These are phyloP conservation scores for Podochytrium sp. DNA, from an alignment of 192 early-diverging fungal species.

Conservation along the genomic window DNA sequence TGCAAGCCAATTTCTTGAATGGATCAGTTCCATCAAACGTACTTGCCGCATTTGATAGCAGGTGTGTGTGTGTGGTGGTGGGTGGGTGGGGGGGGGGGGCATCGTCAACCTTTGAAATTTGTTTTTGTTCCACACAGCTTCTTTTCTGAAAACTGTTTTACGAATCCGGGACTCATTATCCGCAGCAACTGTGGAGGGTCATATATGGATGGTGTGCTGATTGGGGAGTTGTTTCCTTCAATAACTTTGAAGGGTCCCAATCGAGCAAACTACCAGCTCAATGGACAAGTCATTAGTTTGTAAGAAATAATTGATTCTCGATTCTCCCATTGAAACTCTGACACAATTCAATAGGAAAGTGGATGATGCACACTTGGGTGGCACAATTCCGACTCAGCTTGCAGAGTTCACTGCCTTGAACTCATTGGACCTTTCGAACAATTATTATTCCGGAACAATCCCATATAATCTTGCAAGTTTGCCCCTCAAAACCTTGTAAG, in stretches of 20 bases:
- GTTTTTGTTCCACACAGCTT: neutral
- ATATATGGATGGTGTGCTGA: neutral
- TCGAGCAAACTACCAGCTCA: neutral
- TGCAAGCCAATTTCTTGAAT: neutral
- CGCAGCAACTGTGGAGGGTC: neutral
- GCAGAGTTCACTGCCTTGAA: neutral
- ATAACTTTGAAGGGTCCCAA: neutral
- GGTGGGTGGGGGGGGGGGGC: neutral
- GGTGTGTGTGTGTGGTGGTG: neutral
- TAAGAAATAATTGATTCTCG: neutral
- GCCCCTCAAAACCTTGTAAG: too few relatives aligned
- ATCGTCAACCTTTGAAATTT: neutral
- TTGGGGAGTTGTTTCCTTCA: neutral
- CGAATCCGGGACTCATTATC: neutral
- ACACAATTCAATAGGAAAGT: neutral
- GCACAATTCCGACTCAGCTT: neutral
- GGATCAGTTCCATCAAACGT: neutral
- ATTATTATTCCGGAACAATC: neutral
- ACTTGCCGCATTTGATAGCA: neutral
- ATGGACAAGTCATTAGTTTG: neutral
- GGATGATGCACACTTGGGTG: neutral
- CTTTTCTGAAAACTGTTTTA: neutral
- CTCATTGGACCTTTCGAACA: neutral
- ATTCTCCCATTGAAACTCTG: neutral
- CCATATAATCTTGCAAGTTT: neutral